These are phyloP conservation scores for Rasamsonia emersonii DNA, from an alignment of 2,329 filamentous ascomycete species.

Conservation along the genomic window DNA sequence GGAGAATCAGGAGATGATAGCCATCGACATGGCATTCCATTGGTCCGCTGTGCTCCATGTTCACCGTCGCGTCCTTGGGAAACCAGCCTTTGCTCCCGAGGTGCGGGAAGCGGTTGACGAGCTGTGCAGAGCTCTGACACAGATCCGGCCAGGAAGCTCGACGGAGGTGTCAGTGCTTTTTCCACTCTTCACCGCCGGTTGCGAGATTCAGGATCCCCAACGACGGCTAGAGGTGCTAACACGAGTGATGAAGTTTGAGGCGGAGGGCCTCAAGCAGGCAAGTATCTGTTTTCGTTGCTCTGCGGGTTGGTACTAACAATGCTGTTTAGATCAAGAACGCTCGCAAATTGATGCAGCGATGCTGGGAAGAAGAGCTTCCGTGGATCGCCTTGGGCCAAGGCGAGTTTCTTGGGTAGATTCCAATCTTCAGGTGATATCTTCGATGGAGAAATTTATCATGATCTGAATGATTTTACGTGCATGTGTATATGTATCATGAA, in stretches of 20 bases:
- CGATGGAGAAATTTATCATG: no score
- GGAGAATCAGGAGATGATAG: slow-evolving; percentile 43
- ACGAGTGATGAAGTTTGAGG: slow-evolving; percentile 59
- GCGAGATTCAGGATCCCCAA: slow-evolving; percentile 52
- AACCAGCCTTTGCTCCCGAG: slow-evolving; percentile 46
- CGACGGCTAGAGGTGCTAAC: slow-evolving; percentile 56
- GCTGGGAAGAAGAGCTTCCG: slow-evolving; percentile 28
- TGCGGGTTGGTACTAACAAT: neutral
- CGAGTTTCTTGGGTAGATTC: slow-evolving; percentile 29
- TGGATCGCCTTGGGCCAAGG: slow-evolving; percentile 32
- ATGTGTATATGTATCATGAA: slow-evolving; percentile 1
- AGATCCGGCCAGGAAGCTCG: slow-evolving; percentile 56
- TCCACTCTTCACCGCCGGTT: slow-evolving; percentile 75
- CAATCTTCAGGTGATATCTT: neutral
- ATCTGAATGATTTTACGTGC: neutral
- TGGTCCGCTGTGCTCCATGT: slow-evolving; percentile 71
- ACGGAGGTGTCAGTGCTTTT: slow-evolving; percentile 70
- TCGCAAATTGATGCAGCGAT: slow-evolving; percentile 31
- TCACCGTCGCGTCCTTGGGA: slow-evolving; percentile 62
- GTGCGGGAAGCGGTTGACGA: slow-evolving; percentile 56
- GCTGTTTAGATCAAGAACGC: slow-evolving; percentile 30
- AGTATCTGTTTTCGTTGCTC: slow-evolving; percentile 13
- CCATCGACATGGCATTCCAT: slow-evolving; percentile 71
- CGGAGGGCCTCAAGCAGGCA: slow-evolving; percentile 68
- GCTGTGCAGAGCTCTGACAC: slow-evolving; percentile 54